Conservation (phyloP, 2,329 filamentous ascomycete species). For the Aschersonia sp. region DNA sequence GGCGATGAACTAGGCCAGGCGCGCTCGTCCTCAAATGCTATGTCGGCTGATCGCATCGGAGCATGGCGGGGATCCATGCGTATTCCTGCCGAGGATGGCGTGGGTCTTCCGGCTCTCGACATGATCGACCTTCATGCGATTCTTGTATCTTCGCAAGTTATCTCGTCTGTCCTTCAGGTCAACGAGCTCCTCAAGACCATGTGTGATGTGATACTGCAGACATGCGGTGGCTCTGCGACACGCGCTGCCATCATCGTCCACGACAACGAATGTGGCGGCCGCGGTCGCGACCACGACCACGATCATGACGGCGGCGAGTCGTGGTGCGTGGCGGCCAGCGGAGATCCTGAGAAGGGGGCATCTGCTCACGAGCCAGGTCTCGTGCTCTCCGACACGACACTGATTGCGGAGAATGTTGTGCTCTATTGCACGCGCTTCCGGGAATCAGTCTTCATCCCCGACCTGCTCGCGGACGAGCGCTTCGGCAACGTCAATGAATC, state of each 20-base stretch:
- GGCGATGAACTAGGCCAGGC: conserved; percentile 25
- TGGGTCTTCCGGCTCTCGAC: conserved; percentile 58
- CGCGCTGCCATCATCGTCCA: conserved; percentile 62
- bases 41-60: conserved; percentile 41
- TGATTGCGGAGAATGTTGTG: conserved; percentile 64
- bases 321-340: conserved; percentile 64
- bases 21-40: conserved; percentile 21
- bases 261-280: conserved; percentile 35
- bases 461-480: conserved; percentile 60
- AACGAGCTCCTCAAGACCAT: conserved; percentile 67
- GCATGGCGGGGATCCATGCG: conserved; percentile 50
- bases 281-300: conserved; percentile 47
- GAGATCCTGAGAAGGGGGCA: conserved; percentile 55
- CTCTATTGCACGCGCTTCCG: conserved; percentile 65
- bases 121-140: conserved; percentile 75
- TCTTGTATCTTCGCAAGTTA: conserved; percentile 62
- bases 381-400: conserved; percentile 47
- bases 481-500: conserved; percentile 61
- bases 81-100: conserved; percentile 38
- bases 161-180: conserved; percentile 64
- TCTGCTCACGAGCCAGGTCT: conserved; percentile 52
- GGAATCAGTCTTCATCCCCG: conserved; percentile 60
- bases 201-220: conserved; percentile 69
- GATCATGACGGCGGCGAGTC: conserved; percentile 18
- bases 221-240: conserved; percentile 56